A percentile compares a stretch with the other conserved stretches of the same genome.
These are phyloP conservation scores for Colletotrichum salicis DNA, from an alignment of 2,329 filamentous ascomycete species.

Conservation along the genomic window DNA sequence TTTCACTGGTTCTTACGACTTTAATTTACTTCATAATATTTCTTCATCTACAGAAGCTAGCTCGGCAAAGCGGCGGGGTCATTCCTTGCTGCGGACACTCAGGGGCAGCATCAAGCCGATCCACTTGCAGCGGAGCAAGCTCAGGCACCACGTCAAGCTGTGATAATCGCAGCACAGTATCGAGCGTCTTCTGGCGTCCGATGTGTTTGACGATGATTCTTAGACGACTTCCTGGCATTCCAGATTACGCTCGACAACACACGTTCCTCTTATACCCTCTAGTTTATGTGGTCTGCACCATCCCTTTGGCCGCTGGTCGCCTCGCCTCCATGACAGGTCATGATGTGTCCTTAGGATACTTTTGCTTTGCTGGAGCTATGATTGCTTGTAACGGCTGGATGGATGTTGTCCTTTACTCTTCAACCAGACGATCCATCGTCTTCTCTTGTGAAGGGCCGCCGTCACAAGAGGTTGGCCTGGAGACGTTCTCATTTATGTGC, in stretches of 20 bases:
- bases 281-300: conserved; percentile 76
- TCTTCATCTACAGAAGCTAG: conserved; percentile 47
- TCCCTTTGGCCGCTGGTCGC: conserved; percentile 72
- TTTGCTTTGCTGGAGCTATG: conserved; percentile 68
- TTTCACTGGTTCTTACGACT: conserved; percentile 50
- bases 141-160: background rate
- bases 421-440: conserved; percentile 63
- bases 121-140: conserved; percentile 36
- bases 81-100: background rate
- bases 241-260: conserved; percentile 51
- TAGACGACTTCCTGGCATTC: conserved; percentile 11
- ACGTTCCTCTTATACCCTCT: conserved; percentile 75
- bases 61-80: conserved; percentile 20
- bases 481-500: conserved; percentile 63
- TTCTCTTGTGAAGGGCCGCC: conserved; percentile 52
- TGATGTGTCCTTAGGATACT: conserved; percentile 62
- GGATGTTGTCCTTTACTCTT: conserved; percentile 64
- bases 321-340: conserved; percentile 70
- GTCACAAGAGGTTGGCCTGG: conserved; percentile 58
- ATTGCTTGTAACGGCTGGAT: conserved; percentile 67
- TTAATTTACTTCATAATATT: conserved; percentile 55
- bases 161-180: background rate
- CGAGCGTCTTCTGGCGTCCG: background rate
- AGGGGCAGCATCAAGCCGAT: conserved; percentile 26
- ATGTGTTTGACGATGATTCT: conserved; percentile 6